Base-by-base conservation (phyloP, 2,329 filamentous ascomycete species). In the Bimuria novae-zelandiae region DNA sequence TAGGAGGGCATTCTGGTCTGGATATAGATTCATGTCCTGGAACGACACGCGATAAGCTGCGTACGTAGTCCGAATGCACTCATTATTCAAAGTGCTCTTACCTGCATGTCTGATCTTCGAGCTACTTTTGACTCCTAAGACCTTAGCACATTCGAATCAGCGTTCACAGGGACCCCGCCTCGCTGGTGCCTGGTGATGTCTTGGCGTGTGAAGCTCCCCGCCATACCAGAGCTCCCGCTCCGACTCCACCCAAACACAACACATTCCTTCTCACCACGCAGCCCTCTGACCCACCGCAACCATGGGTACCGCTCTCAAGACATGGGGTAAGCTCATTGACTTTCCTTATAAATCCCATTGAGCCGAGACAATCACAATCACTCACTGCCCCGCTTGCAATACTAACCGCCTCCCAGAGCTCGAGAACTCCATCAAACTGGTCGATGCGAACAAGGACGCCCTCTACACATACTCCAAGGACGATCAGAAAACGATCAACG, bases 391-490 rank as follows among this genome's bases (percentile, higher is more conserved):
- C 17, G 4, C 12, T n/a, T 12, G 10, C 30, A 27, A 6, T 12
- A 12, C 30, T 16, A 16, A 12, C 49, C 60, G 49, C 58, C 55
- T 47, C 42, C 33, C 14, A 96, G 93, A 96, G 82, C 84, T 94
- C 70, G 90, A 96, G 73, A 96, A 96, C 75, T 86, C 88, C 56
- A 80, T 78, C 76, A 83, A 88, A 71, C 84, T 97, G 56, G 86
- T 96, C 68, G 92, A 99, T 72, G 84, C 89, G 48, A 85, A 85
- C 62, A 89, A 91, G 68, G 94, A 99, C 76, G 91, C 91, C 40
- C 90, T 99, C 65, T 99, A 97, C 80, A 82, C 84, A 68, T 96
- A 94, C 79, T 84, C 92, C 61, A 74, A 80, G 56, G 80, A 80
- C 2, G 83, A 84, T 37, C 88, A 94, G 66, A 89, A 88, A 69